These are phyloP conservation scores for Coemansia sp. DNA, from an alignment of 192 early-diverging fungal species.

Conservation along the genomic window DNA sequence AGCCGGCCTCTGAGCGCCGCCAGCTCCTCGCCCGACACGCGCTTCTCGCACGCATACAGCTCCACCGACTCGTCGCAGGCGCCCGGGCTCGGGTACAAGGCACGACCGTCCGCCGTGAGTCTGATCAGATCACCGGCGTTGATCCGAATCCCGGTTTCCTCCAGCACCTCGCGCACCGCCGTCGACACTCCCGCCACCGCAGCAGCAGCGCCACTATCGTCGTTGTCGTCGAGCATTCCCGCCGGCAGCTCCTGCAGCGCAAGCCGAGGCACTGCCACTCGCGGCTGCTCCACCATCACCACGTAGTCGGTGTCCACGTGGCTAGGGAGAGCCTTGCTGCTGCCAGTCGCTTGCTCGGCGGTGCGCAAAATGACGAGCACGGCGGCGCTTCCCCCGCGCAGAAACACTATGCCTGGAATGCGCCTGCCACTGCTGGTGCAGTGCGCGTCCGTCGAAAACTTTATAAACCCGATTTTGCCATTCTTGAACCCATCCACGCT, in stretches of 20 bases:
- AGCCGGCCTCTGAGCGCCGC: conserved; percentile 63
- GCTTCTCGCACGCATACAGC: conserved; percentile 71
- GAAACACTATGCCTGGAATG: conserved; percentile 79
- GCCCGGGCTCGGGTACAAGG: conserved; percentile 77
- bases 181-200: conserved; percentile 67
- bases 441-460: conserved; percentile 65
- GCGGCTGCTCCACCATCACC: conserved; percentile 75
- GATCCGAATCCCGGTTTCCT: conserved; percentile 79
- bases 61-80: conserved; percentile 81
- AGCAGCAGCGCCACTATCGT: too few species aligned
- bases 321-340: too few species aligned
- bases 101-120: conserved; percentile 57
- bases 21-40: conserved; percentile 57
- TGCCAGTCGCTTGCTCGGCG: background rate
- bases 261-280: conserved; percentile 66
- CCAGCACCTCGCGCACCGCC: conserved; percentile 77
- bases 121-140: conserved; percentile 65
- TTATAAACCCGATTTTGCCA: conserved; percentile 73
- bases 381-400: conserved; percentile 77
- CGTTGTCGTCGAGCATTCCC: conserved; percentile 78
- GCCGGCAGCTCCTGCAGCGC: conserved; percentile 79
- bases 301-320: conserved; percentile 55
- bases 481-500: conserved; percentile 74
- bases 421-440: conserved; percentile 45
- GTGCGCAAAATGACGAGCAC: conserved; percentile 68